Evolutionary conservation across 176 grass and related monocot species (phyloP), one percentile per base, ranked within the genome.

Genomic region (Phyllostachys edulis): DNA sequence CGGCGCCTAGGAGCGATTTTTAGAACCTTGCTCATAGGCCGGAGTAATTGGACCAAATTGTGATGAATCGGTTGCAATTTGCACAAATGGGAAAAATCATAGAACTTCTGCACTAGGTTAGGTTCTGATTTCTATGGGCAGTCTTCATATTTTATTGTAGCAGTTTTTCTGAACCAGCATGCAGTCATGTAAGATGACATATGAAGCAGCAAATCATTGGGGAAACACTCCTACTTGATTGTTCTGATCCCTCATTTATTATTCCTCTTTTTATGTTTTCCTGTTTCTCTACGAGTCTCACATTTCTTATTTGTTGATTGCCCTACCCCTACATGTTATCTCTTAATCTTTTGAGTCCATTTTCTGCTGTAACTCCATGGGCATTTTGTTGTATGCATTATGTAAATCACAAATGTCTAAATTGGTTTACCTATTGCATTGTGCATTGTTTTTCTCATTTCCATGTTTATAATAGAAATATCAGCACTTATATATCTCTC

Each of bases 241-340:
- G 24, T 77, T 82, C 40, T 71, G 67, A 69, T 76, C 54, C 41
- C 51, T 80, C 4, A 66, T 74, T 80, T 75, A 23, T 80, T 3
- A 45, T 72, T 74, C 36, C 18, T 74, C 39, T 36, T 73, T 52
- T 60, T 65, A 57, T 40, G 8, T 29, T 76, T 79, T 37, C 59
- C 12, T 67, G 37, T 44, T 73, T 26, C 38, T 81, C 7, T 78
- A 23, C 1, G 7, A 67, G 26, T 27, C 37, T 29, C 37, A 54
- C 23, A 20, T 76, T 64, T 52, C 16, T 67, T 84, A 12, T 42
- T 64, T 75, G 44, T 8, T 69, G 50, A 54, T 81, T 44, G 5
- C 71, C 29, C n/a, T 55, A 14, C 9, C 71, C 29, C n/a, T 55
- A 14, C 76, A 36, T 81, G 15, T 81, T 18, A 82, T 39, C 40